Evolutionary conservation across 2,329 filamentous ascomycete genomes (phyloP).

Genomic region (Fusarium anguioides): DNA sequence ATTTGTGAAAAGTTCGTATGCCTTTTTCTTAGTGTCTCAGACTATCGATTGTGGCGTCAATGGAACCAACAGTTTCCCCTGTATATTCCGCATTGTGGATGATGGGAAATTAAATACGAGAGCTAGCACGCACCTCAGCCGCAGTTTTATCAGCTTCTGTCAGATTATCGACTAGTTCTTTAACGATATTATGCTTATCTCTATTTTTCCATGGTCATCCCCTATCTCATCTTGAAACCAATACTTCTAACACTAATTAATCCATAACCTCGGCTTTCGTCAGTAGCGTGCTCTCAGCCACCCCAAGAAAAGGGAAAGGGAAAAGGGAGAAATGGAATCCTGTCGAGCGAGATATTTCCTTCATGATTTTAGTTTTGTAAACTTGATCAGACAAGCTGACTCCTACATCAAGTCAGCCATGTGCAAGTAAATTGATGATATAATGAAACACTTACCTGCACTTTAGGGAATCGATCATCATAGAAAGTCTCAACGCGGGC

Average conservation of each 20-base stretch:
- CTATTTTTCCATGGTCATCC: no score
- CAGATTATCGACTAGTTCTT: not conserved
- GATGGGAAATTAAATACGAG: not conserved
- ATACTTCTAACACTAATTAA: no score
- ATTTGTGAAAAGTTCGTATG: no score
- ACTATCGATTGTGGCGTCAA: not conserved
- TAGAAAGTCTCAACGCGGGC: conserved; percentile 40
- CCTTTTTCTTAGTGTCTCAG: not conserved
- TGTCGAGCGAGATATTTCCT: no score
- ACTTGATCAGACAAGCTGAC: conserved; percentile 35
- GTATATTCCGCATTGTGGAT: not conserved
- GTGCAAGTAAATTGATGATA: accelerated
- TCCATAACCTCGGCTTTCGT: no score
- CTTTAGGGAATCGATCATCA: conserved; percentile 28
- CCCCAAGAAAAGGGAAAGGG: no score
- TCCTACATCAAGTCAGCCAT: not conserved
- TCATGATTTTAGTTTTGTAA: conserved; percentile 4
- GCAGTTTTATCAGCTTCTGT: not conserved
- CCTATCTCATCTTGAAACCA: no score
- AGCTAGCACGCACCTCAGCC: not conserved
- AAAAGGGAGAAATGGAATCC: no score
- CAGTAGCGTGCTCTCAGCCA: no score
- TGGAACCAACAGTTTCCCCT: not conserved
- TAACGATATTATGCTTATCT: accelerated
- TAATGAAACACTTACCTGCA: conserved; percentile 17